Percentiles rank a stretch among this genome's conserved stretches.
These are phyloP conservation scores for Aschersonia sp. DNA, from an alignment of 2,329 filamentous ascomycete species.

Conservation along the genomic window DNA sequence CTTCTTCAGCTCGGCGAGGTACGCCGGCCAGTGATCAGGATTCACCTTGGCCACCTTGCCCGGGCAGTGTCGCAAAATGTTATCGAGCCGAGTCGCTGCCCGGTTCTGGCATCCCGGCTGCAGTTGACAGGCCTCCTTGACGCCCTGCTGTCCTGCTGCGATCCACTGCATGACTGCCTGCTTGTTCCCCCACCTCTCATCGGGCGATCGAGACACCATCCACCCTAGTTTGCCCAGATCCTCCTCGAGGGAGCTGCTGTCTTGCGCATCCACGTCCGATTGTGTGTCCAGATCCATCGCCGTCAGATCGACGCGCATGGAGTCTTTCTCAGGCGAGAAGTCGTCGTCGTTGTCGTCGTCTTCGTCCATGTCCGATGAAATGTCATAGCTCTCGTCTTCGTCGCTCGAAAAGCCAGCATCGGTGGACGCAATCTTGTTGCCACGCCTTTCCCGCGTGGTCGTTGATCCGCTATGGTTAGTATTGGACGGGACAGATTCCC, in stretches of 20 bases:
- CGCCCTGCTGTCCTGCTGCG: slow-evolving; percentile 2
- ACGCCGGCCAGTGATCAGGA: slow-evolving; percentile 7
- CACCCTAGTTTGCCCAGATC: not conserved
- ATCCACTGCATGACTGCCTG: slow-evolving; percentile 4
- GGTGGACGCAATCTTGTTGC: too few relatives aligned
- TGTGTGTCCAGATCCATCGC: not conserved
- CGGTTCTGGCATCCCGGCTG: not conserved
- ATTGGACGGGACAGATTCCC: too few relatives aligned
- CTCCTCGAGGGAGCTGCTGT: not conserved
- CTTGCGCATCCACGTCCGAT: not conserved
- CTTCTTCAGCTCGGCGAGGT: slow-evolving; percentile 9
- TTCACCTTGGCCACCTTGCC: not conserved
- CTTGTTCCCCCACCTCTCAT: not conserved
- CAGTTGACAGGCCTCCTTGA: not conserved
- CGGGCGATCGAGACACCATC: not conserved
- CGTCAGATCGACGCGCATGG: too few relatives aligned
- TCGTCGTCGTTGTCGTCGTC: not conserved
- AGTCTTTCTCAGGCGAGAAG: not conserved
- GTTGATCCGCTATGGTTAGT: too few relatives aligned
- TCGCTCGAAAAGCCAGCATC: not conserved
- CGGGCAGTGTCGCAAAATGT: not conserved
- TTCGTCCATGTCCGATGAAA: not conserved
- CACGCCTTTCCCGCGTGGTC: too few relatives aligned
- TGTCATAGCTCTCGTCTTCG: not conserved
- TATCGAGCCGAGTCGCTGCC: not conserved